phyloP scores from a whole-genome alignment of 148 eudicot genomes.

The Chenopodium quinoa region DNA sequence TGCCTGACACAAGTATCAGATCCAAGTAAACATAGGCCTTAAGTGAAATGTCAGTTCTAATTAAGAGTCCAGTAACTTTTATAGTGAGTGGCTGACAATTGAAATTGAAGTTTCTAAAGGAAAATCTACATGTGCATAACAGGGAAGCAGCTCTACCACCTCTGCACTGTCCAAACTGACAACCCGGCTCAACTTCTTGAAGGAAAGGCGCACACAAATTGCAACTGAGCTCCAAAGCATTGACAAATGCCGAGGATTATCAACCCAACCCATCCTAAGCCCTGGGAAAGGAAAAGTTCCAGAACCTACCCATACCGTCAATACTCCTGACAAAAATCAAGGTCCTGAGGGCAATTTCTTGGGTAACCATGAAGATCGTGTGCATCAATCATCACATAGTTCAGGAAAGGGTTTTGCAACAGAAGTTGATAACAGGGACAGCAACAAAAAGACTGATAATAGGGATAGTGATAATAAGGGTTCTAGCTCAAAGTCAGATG shows the following conservation, averaged over 20 bases:
- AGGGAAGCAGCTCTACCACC: constrained; percentile 58
- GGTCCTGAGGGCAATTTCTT: constrained; percentile 23
- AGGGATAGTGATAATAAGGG: constrained; percentile 7
- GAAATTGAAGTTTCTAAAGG: constrained; percentile 7
- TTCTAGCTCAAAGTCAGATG: background rate
- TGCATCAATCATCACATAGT: constrained; percentile 19
- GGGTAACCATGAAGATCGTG: constrained; percentile 23
- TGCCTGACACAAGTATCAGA: background rate
- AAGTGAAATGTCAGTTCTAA: background rate
- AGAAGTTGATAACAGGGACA: constrained; percentile 26
- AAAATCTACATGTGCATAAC: constrained; percentile 23
- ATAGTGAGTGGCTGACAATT: background rate
- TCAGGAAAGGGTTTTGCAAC: constrained; percentile 20
- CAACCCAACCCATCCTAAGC: constrained; percentile 25
- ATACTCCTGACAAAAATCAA: constrained; percentile 30
- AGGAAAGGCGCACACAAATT: constrained; percentile 70
- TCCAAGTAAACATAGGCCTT: background rate
- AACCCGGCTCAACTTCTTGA: constrained; percentile 81
- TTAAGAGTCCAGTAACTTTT: background rate
- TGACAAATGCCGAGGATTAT: constrained; percentile 53
- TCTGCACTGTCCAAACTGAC: constrained; percentile 84
- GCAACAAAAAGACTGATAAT: constrained; percentile 19
- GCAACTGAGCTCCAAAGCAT: constrained; percentile 62
- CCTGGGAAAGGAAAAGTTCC: constrained; percentile 35
- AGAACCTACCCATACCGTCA: constrained; percentile 24